Conservation (phyloP, 352 stramenopile genomes). For the Globisporangium nunn region DNA sequence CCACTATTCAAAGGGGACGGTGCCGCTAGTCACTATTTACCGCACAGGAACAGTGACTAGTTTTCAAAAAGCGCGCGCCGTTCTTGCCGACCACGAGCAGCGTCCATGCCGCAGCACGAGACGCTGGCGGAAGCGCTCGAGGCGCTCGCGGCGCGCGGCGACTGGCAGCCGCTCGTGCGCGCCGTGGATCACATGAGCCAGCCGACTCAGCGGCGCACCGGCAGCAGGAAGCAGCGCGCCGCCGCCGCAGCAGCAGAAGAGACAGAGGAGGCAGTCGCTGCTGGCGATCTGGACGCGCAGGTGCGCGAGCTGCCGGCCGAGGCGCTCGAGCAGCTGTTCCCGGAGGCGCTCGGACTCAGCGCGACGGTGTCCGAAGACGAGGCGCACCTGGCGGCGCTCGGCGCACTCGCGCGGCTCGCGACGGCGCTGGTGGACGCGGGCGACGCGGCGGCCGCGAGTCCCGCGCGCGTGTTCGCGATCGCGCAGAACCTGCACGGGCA, state of each 20-base stretch:
- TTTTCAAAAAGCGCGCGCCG: conserved; percentile 1
- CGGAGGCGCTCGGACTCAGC: conserved; percentile 24
- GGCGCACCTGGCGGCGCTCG: conserved; percentile 26
- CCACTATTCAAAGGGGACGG: too few relatives aligned
- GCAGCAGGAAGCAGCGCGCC: conserved; percentile 16
- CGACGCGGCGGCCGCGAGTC: conserved; percentile 33
- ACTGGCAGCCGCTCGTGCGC: conserved; percentile 24
- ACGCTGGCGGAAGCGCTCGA: conserved; percentile 32
- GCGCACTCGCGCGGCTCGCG: conserved; percentile 47
- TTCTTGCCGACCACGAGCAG: neutral
- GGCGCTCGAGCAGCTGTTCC: conserved; percentile 46
- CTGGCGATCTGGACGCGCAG: conserved; percentile 36
- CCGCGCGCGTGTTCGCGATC: conserved; percentile 50
- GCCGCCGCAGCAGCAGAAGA: conserved; percentile 11
- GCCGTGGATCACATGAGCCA: conserved; percentile 27
- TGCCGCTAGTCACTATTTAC: too few relatives aligned
- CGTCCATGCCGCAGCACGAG: neutral
- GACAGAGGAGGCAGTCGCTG: neutral
- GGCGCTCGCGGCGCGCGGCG: conserved; percentile 24
- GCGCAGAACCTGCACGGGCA: conserved; percentile 61
- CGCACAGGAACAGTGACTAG: too few relatives aligned
- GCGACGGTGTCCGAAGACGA: conserved; percentile 7
- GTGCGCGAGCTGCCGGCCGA: conserved; percentile 39
- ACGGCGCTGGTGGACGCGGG: conserved; percentile 52
- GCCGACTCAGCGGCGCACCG: conserved; percentile 15